Percentiles rank a stretch among this genome's conserved stretches.
Conservation (phyloP, 2,329 filamentous ascomycete species). For the Pochonia chlamydosporia region DNA sequence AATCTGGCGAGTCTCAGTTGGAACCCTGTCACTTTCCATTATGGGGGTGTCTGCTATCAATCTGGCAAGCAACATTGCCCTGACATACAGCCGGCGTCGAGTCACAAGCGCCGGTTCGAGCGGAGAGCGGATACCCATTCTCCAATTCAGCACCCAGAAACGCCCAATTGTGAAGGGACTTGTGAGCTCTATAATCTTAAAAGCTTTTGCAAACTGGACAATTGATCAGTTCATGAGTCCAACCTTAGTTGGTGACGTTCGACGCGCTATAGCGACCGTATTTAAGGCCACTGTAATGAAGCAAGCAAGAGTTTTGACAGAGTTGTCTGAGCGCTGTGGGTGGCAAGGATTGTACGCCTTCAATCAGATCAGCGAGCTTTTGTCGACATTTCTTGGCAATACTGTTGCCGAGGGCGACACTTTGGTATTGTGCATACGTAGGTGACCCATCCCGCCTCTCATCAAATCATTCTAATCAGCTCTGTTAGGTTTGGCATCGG, state of each 20-base stretch:
- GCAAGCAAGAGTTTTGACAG: not conserved
- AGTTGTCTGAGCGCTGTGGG: not conserved
- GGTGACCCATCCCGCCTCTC: not conserved
- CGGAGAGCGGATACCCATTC: not conserved
- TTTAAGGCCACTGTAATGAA: not conserved
- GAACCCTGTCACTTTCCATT: conserved; percentile 19
- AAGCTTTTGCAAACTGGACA: not conserved
- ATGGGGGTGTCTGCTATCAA: not conserved
- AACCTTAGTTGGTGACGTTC: not conserved
- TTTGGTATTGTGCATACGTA: not conserved
- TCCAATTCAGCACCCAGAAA: not conserved
- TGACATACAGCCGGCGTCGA: not conserved
- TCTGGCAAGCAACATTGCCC: not conserved
- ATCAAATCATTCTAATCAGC: not conserved
- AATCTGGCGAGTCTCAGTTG: conserved; percentile 19
- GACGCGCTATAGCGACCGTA: not conserved
- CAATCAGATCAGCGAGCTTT: not conserved
- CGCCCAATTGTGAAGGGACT: not conserved
- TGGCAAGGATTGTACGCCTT: not conserved
- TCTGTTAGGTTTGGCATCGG: not conserved
- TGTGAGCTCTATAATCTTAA: not conserved
- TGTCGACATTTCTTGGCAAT: not conserved
- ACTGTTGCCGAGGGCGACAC: not conserved
- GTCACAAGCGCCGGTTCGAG: not conserved
- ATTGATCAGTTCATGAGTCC: not conserved